Evolutionary conservation across 345 rosid species (phyloP).

Genomic region (Linum lewisii): DNA sequence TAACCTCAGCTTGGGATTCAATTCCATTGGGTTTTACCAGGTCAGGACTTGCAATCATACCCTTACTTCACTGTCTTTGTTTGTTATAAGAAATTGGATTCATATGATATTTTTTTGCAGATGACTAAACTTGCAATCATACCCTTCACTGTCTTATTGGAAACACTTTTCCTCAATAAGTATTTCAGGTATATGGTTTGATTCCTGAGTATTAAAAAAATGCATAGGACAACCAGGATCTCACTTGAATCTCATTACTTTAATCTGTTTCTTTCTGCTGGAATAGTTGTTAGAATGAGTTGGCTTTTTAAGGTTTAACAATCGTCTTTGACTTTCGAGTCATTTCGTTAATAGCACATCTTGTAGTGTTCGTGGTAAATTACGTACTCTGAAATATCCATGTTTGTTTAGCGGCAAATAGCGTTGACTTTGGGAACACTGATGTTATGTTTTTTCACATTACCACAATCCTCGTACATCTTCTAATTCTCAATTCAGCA

Average conservation of each 20-base stretch:
- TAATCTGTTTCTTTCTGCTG: neutral
- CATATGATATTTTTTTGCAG: conserved; percentile 28
- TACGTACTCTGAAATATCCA: no score
- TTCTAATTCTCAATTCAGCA: no score
- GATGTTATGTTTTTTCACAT: no score
- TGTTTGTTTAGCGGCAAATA: no score
- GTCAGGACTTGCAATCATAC: conserved; percentile 18
- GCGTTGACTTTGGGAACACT: no score
- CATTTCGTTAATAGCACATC: no score
- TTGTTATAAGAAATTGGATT: no score
- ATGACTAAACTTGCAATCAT: conserved; percentile 98
- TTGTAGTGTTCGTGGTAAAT: no score
- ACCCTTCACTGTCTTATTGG: conserved; percentile 90
- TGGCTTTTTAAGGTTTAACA: neutral
- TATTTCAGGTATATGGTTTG: conserved; percentile 97
- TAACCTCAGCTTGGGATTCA: conserved; percentile 94
- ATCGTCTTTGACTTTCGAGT: no score
- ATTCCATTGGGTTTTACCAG: conserved; percentile 96
- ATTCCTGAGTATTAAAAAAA: no score
- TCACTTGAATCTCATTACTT: neutral
- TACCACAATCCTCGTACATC: no score
- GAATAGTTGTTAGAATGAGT: neutral
- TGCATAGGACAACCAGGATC: neutral
- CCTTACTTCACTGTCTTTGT: neutral
- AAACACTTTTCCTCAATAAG: conserved; percentile 83